Evolutionary conservation across 352 stramenopile genomes (phyloP).

Genomic region (Heterotrichella gracilis): DNA sequence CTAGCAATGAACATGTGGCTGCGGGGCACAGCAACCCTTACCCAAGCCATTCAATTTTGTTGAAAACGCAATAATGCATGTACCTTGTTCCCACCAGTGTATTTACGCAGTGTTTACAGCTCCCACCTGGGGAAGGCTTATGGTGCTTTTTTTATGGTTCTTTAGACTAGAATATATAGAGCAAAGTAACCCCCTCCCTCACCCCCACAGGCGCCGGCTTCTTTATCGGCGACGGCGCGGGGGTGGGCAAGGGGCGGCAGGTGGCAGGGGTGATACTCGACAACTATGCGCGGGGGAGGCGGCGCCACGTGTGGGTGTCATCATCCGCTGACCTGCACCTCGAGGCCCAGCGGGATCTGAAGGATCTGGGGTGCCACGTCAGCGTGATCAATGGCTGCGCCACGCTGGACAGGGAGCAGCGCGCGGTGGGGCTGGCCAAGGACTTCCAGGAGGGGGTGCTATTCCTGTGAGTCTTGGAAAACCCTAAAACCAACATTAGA

Average conservation of each 20-base stretch:
- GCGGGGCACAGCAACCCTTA: too few relatives aligned
- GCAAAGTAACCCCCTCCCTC: too few relatives aligned
- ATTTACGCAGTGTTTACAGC: too few relatives aligned
- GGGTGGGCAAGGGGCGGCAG: slow-evolving; percentile 36
- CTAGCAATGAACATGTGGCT: too few relatives aligned
- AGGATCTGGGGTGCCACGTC: slow-evolving; percentile 20
- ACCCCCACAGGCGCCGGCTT: slow-evolving; percentile 28
- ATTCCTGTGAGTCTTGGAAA: too few relatives aligned
- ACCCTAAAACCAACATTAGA: too few relatives aligned
- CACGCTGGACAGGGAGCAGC: slow-evolving; percentile 16
- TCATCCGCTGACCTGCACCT: slow-evolving; percentile 30
- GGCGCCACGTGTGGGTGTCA: slow-evolving; percentile 34
- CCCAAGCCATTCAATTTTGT: too few relatives aligned
- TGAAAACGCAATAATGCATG: too few relatives aligned
- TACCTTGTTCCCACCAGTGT: too few relatives aligned
- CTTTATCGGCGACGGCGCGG: slow-evolving; percentile 33
- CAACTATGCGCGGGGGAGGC: slow-evolving; percentile 25
- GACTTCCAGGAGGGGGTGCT: slow-evolving; percentile 24
- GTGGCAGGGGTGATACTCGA: slow-evolving; percentile 33
- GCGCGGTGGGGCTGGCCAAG: slow-evolving; percentile 20
- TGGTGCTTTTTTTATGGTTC: too few relatives aligned
- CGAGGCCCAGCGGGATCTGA: slow-evolving; percentile 30
- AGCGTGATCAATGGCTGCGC: slow-evolving; percentile 18
- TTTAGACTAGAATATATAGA: too few relatives aligned
- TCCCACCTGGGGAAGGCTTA: too few relatives aligned